Percentiles rank a stretch among this genome's conserved stretches.
Conservation (phyloP, 2,329 filamentous ascomycete genomes). For the Colletotrichum echinochloae region DNA sequence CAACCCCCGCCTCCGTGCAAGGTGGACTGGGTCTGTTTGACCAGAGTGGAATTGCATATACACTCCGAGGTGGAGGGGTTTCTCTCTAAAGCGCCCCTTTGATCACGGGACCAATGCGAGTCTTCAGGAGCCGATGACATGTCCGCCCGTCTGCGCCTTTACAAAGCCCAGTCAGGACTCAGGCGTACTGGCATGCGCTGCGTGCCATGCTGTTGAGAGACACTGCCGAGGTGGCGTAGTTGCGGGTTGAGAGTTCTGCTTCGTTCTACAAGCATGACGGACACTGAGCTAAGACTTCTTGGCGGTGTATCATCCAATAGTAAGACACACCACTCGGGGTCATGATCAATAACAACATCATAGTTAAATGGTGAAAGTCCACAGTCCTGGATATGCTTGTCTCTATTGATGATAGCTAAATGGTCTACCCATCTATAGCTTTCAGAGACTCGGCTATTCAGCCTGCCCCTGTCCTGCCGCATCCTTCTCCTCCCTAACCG, state of each 20-base stretch:
- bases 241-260: neutral
- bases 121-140: neutral
- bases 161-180: neutral
- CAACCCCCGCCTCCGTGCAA: neutral
- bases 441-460: constrained; percentile 24
- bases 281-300: neutral
- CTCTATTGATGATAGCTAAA: constrained; percentile 34
- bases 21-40: neutral
- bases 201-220: constrained; percentile 23
- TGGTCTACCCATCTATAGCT: constrained; percentile 25
- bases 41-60: neutral
- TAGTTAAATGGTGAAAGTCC: too few relatives aligned
- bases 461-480: neutral
- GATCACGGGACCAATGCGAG: neutral
- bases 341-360: neutral
- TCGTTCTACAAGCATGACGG: neutral
- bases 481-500: constrained; percentile 18
- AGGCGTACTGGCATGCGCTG: neutral
- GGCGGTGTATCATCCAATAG: neutral
- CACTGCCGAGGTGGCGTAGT: neutral
- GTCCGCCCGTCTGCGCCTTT: neutral
- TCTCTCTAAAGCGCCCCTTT: neutral
- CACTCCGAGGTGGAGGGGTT: neutral
- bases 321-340: neutral
- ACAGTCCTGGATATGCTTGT: constrained; percentile 22